Percentiles rank a stretch among this genome's conserved stretches.
phyloP scores from a whole-genome alignment of 345 rosid species.

The Cardamine chenopodiifolia region DNA sequence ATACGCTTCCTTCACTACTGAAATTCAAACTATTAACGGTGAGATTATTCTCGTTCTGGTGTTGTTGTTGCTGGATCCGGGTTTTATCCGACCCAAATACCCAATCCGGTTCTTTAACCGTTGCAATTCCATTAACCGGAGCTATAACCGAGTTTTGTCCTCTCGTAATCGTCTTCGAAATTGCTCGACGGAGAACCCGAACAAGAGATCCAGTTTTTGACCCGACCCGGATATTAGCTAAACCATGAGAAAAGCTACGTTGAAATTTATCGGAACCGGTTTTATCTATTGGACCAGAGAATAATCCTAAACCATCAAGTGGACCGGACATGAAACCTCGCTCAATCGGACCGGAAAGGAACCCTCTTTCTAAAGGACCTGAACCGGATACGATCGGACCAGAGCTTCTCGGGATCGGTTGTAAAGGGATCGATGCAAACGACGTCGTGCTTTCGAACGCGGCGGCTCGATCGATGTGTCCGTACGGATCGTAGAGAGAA shows the following conservation, averaged over 20 bases:
- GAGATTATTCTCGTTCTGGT: conserved; percentile 60
- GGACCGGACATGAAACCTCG: conserved; percentile 94
- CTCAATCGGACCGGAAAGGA: conserved; percentile 88
- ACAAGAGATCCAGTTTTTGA: conserved; percentile 64
- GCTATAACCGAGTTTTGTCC: conserved; percentile 83
- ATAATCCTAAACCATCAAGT: conserved; percentile 51
- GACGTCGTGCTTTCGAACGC: conserved; percentile 91
- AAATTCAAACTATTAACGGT: conserved; percentile 56
- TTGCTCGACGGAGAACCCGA: conserved; percentile 68
- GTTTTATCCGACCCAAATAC: conserved; percentile 56
- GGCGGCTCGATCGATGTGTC: conserved; percentile 70
- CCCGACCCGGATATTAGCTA: conserved; percentile 44
- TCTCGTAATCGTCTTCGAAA: conserved; percentile 65
- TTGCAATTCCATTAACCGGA: conserved; percentile 56
- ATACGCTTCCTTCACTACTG: conserved; percentile 66
- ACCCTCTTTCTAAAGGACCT: conserved; percentile 76
- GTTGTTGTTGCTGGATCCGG: conserved; percentile 32
- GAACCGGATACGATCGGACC: conserved; percentile 77
- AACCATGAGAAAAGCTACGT: conserved; percentile 83
- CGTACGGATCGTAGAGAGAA: conserved; percentile 68
- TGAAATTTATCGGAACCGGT: conserved; percentile 59
- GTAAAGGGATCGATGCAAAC: conserved; percentile 86
- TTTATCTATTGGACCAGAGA: conserved; percentile 63
- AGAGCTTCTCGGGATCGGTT: conserved; percentile 79
- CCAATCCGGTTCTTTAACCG: conserved; percentile 81